Conservation (phyloP, 169 alveolate genomes). For the Eimeria necatrix region DNA sequence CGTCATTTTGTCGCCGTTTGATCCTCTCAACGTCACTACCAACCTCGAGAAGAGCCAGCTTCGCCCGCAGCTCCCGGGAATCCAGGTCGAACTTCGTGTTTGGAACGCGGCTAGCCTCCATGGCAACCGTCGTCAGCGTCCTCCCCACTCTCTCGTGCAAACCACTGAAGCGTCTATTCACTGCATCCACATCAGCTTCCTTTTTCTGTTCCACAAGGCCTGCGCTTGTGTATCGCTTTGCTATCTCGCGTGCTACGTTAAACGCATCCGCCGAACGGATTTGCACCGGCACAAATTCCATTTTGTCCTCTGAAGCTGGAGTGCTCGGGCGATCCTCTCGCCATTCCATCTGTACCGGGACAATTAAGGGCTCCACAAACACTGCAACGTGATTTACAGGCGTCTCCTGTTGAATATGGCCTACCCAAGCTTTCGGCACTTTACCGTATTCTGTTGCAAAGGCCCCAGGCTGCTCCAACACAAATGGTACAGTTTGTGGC, state of each 20-base stretch:
- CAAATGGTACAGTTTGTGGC: constrained; percentile 16
- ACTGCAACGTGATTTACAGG: background rate
- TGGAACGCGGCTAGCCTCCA: constrained; percentile 2
- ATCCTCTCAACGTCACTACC: constrained; percentile 40
- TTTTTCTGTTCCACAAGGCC: background rate
- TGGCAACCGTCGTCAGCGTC: background rate
- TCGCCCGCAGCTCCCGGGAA: constrained; percentile 1
- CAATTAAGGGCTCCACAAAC: background rate
- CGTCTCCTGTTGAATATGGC: background rate
- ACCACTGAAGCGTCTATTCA: background rate
- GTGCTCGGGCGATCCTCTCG: background rate
- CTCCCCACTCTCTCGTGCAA: background rate
- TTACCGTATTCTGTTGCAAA: background rate
- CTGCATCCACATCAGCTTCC: background rate
- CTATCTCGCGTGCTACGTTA: constrained; percentile 3
- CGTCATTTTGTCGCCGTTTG: background rate
- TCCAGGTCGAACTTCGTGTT: background rate
- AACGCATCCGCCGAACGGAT: constrained; percentile 35
- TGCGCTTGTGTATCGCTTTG: constrained; percentile 5
- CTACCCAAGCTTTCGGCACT: constrained; percentile 31
- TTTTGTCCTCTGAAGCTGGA: background rate
- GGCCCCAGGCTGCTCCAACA: background rate
- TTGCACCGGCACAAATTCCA: background rate
- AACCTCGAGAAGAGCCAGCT: constrained; percentile 11
- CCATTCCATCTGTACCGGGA: background rate